These are phyloP conservation scores for Dactylellina parvicollis DNA, from an alignment of 2,329 filamentous ascomycete genomes.

Conservation along the genomic window DNA sequence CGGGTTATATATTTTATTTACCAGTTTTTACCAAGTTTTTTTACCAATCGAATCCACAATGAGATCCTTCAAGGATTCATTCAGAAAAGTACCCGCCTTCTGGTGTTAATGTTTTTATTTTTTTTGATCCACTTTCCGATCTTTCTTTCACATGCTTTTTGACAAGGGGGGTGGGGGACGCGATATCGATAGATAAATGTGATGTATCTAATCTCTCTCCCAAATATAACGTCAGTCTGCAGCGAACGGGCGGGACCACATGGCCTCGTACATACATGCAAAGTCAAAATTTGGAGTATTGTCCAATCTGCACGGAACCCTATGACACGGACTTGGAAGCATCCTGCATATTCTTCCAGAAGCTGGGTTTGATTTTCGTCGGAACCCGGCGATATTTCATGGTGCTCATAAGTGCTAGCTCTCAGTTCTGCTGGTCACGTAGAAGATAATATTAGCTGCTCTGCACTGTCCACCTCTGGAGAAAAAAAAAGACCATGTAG, in stretches of 20 bases:
- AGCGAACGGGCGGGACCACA: constrained; percentile 30
- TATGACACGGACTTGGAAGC: constrained; percentile 25
- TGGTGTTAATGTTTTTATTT: constrained; percentile 1
- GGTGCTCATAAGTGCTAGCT: constrained; percentile 3
- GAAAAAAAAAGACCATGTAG: no score
- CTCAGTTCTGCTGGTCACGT: neutral
- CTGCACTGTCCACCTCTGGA: no score
- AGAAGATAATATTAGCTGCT: no score
- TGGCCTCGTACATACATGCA: constrained; percentile 28
- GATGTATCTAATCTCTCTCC: constrained; percentile 9
- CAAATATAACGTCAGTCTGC: constrained; percentile 33
- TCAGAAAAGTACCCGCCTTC: constrained; percentile 13
- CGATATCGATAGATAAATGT: constrained; percentile 12
- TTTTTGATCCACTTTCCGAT: neutral
- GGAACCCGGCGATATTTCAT: constrained; percentile 42
- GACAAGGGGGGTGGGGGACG: constrained; percentile 2
- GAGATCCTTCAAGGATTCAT: neutral
- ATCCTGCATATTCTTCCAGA: constrained; percentile 19
- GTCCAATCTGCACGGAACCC: constrained; percentile 29
- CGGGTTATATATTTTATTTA: neutral
- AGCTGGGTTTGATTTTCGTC: constrained; percentile 7
- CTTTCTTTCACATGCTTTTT: constrained; percentile 42
- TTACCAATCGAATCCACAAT: neutral
- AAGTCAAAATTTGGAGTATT: neutral
- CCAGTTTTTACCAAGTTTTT: neutral